Base-by-base conservation (phyloP, 352 stramenopile genomes). In the Labyrinthula sp. region DNA sequence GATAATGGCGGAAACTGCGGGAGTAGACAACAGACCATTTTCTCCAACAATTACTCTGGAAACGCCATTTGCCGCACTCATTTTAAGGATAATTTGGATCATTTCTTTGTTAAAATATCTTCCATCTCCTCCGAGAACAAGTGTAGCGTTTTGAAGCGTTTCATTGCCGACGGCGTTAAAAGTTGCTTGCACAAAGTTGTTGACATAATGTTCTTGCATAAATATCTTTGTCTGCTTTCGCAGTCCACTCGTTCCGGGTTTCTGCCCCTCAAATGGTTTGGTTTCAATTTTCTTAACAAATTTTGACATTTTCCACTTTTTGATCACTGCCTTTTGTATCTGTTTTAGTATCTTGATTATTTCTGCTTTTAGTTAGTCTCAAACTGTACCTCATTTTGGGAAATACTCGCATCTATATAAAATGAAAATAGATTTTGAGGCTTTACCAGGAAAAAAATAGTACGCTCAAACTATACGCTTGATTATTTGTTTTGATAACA, bases 211-310 rank as follows among this genome's bases (percentile, higher is more conserved):
- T 25, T 64, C 57, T 33, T 82, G 72, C 80, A 93, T 94, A 67
- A 98, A 98, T 21, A 82, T 75, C 62, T 92, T 93, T 2, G 87
- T 95, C 73, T 96, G 95, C 70, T 99, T 97, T 45, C 89, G 72
- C 25, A 99, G 66, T 34, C 89, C 89, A 21, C 78, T 94, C 9
- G 89, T 99, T 39, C 89, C 89, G 0, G 89, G 49, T 26, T 64
- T 64, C 25, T 64, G 58, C 20, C 56, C 58, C 34, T 61, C 54
- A 36, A 47, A 65, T n/a, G 58, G 58, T 22, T 55, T 62, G 3
- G 58, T 64, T n/a, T 26, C 29, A 17, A 49, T 33, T 21, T 14
- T 52, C n/a, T 43, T 20, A 5, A 52, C 21, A n/a, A n/a, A n/a
- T n/a, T n/a, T n/a, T n/a, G n/a, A n/a, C n/a, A n/a, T n/a, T n/a